Conservation (phyloP, 306 rosid species). For the Vigna hirtella region DNA sequence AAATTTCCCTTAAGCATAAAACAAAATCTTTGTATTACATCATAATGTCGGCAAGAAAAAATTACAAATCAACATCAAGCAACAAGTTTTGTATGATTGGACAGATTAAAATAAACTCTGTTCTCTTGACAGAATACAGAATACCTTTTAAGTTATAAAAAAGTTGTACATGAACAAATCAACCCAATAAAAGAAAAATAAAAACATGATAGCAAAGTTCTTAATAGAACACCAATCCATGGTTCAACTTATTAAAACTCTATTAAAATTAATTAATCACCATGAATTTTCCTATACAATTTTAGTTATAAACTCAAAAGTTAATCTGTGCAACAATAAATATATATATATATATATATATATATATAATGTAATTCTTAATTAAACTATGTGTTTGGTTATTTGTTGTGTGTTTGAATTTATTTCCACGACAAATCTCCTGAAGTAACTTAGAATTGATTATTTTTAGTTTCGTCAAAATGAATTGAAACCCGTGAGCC, state of each 20-base stretch:
- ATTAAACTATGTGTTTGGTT: background rate
- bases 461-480: too few relatives aligned
- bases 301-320: background rate
- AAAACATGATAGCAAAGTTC: background rate
- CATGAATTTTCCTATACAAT: background rate
- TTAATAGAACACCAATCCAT: background rate
- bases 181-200: background rate
- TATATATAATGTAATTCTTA: background rate
- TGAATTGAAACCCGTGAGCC: fast-evolving
- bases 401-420: background rate
- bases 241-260: background rate
- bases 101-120: too few relatives aligned
- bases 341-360: too few relatives aligned
- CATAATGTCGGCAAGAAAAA: slow-evolving; percentile 12
- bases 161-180: background rate
- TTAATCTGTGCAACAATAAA: too few relatives aligned
- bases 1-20: background rate
- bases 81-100: slow-evolving; percentile 7
- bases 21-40: background rate
- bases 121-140: background rate
- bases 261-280: too few relatives aligned
- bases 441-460: too few relatives aligned
- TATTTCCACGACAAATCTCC: too few relatives aligned
- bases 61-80: background rate
- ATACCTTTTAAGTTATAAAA: background rate